A percentile compares a stretch with the other conserved stretches of the same genome.
Evolutionary conservation across 1,139 yeast species (phyloP).

Genomic region (Scheffersomyces parashehatae): DNA sequence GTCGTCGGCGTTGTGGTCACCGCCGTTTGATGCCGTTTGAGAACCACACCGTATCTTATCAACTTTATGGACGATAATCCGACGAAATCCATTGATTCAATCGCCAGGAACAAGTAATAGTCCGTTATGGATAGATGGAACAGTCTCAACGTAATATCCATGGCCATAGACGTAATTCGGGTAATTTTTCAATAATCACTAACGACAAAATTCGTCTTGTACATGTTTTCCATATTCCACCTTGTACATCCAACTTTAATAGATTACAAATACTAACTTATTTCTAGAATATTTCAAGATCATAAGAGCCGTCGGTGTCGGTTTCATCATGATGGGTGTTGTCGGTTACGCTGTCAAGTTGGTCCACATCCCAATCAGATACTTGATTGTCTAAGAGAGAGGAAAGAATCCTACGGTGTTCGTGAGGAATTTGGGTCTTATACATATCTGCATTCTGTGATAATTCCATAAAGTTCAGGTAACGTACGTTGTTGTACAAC

Average conservation of each 20-base stretch:
- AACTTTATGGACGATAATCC: no score
- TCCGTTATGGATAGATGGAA: no score
- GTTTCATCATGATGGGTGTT: slow-evolving; percentile 96
- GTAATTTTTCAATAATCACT: background rate
- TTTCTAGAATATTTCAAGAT: slow-evolving; percentile 75
- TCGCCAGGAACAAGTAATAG: background rate
- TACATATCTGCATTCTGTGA: no score
- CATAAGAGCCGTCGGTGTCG: slow-evolving; percentile 94
- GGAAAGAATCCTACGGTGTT: background rate
- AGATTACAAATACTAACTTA: slow-evolving; percentile 23
- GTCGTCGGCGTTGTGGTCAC: no score
- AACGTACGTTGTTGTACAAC: no score
- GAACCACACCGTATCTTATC: no score
- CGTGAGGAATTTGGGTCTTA: background rate
- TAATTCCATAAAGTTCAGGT: no score
- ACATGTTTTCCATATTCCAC: background rate
- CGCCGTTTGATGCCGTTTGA: no score
- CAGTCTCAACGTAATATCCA: background rate
- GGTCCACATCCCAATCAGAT: slow-evolving; percentile 95
- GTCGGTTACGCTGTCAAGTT: slow-evolving; percentile 95
- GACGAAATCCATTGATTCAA: background rate
- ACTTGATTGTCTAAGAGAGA: slow-evolving; percentile 75
- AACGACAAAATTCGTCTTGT: background rate
- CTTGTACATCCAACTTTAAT: background rate
- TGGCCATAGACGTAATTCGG: background rate